phyloP scores from a whole-genome alignment of 2,329 filamentous ascomycete genomes.

The Alternaria burnsii region DNA sequence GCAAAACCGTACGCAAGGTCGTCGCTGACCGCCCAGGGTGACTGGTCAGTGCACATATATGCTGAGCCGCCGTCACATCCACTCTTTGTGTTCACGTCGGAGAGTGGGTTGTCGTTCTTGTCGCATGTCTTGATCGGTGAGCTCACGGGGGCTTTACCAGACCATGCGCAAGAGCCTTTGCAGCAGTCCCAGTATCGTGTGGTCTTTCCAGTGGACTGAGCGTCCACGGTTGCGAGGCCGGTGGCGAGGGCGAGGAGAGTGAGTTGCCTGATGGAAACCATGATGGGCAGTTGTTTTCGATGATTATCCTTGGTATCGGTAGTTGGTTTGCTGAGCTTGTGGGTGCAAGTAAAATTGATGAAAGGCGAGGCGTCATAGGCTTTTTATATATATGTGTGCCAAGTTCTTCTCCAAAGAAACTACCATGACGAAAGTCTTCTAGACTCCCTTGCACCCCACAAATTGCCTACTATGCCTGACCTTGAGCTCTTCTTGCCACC shows the following conservation, averaged over 20 bases:
- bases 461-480: not conserved
- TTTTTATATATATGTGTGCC: constrained; percentile 10
- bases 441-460: constrained; percentile 11
- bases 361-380: not conserved
- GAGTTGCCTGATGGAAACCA: constrained; percentile 42
- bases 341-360: not conserved
- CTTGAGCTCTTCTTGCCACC: not conserved
- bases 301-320: not conserved
- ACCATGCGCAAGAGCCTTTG: constrained; percentile 72
- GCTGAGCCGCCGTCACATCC: constrained; percentile 65
- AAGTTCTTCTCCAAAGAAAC: not conserved
- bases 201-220: constrained; percentile 42
- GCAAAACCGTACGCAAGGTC: constrained; percentile 71
- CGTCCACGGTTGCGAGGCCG: constrained; percentile 38
- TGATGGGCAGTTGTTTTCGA: constrained; percentile 17
- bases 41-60: constrained; percentile 68
- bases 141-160: constrained; percentile 64
- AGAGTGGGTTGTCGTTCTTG: constrained; percentile 64
- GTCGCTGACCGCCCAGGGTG: constrained; percentile 68
- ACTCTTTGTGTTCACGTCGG: constrained; percentile 58
- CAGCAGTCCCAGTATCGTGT: constrained; percentile 67
- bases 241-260: constrained; percentile 38
- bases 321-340: not conserved
- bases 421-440: not conserved
- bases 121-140: constrained; percentile 64